A percentile compares a stretch with the other conserved stretches of the same genome.
These are phyloP conservation scores for Russula sp. DNA, from an alignment of 768 basidiomycete genomes.

Conservation along the genomic window DNA sequence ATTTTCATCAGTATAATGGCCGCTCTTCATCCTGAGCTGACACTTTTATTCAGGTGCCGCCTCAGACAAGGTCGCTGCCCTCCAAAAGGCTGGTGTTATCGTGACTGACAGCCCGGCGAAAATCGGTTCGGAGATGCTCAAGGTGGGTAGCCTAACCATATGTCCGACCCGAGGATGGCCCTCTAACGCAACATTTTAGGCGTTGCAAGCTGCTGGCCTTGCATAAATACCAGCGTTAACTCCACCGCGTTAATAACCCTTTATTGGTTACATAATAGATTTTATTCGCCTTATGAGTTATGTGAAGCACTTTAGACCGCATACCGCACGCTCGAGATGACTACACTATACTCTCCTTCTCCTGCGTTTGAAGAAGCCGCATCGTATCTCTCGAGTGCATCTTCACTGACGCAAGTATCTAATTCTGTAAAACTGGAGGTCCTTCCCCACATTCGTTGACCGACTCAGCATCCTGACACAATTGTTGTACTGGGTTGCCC, in stretches of 20 bases:
- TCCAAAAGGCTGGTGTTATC: constrained; percentile 86
- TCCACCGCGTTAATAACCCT: constrained; percentile 15
- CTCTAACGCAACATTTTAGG: constrained; percentile 37
- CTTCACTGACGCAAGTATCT: constrained; percentile 51
- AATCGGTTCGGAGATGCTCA: constrained; percentile 85
- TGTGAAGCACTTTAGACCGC: constrained; percentile 5
- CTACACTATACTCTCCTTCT: constrained; percentile 32
- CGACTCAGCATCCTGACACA: constrained; percentile 18
- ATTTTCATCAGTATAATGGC: not conserved
- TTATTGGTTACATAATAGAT: constrained; percentile 36
- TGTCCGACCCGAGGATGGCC: not conserved
- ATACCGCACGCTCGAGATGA: constrained; percentile 16
- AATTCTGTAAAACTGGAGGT: constrained; percentile 73
- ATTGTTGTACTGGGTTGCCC: constrained; percentile 10
- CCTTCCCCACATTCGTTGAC: constrained; percentile 25
- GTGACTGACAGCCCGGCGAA: constrained; percentile 95
- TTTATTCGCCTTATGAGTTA: constrained; percentile 21
- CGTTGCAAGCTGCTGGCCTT: constrained; percentile 73
- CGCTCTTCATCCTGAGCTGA: not conserved
- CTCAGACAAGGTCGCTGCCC: constrained; percentile 85
- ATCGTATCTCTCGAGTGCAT: constrained; percentile 51
- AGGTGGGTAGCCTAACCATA: constrained; percentile 44
- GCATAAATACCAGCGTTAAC: constrained; percentile 34
- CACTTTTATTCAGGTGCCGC: constrained; percentile 61
- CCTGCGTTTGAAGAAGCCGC: constrained; percentile 54